Evolutionary conservation across 2,329 filamentous ascomycete genomes (phyloP).

Genomic region (Waltergamsia citrina): DNA sequence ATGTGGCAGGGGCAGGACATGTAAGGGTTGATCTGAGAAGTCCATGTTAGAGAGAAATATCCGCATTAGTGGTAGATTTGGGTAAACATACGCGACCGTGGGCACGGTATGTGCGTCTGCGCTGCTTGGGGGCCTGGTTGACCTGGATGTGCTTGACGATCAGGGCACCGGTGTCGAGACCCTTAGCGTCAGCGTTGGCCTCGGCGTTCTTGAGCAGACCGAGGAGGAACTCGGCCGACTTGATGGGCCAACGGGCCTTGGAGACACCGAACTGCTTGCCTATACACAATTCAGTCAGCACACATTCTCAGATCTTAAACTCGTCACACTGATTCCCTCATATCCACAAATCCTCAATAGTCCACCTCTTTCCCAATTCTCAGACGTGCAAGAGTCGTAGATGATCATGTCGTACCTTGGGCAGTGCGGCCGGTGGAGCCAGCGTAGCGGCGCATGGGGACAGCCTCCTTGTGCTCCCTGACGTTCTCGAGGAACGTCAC

Average conservation of each 20-base stretch:
- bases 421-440: conserved; percentile 91
- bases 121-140: conserved; percentile 99
- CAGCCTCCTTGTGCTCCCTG: conserved; percentile 90
- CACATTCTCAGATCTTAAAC: background rate
- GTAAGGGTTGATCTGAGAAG: conserved; percentile 98
- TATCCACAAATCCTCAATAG: background rate
- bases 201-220: conserved; percentile 96
- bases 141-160: conserved; percentile 99
- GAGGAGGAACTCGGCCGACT: conserved; percentile 97
- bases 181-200: conserved; percentile 94
- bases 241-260: conserved; percentile 97
- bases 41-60: too few species aligned
- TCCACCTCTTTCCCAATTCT: background rate
- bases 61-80: background rate
- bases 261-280: conserved; percentile 98
- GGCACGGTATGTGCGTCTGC: conserved; percentile 98
- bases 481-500: conserved; percentile 98
- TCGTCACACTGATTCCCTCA: background rate
- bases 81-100: conserved; percentile 88
- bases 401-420: conserved; percentile 70
- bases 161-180: conserved; percentile 93
- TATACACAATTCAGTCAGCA: conserved; percentile 31
- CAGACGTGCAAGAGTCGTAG: conserved; percentile 1
- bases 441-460: conserved; percentile 96
- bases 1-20: conserved; percentile 99